phyloP scores from a whole-genome alignment of 106 monocot genomes.

The Acanthochlamys bracteata region DNA sequence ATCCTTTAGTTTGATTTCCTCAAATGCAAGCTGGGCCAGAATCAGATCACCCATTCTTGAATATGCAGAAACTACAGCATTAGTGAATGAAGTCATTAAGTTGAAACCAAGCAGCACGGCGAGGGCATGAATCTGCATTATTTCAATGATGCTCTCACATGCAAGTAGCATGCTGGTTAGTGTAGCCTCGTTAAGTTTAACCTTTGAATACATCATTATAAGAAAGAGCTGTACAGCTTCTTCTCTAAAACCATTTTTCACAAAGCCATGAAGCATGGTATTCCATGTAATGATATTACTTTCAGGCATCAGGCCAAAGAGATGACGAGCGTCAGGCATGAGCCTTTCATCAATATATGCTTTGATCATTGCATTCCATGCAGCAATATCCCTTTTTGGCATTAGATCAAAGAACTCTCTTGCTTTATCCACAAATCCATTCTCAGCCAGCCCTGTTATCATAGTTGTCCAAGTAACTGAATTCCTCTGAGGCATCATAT shows the following conservation, averaged over 20 bases:
- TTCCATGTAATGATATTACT: constrained; percentile 37
- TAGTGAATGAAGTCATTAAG: constrained; percentile 13
- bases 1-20: constrained; percentile 23
- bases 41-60: constrained; percentile 24
- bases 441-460: constrained; percentile 30
- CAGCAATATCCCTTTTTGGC: constrained; percentile 29
- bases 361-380: constrained; percentile 47
- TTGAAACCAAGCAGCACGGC: constrained; percentile 17
- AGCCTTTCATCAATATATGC: constrained; percentile 19
- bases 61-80: constrained; percentile 34
- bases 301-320: constrained; percentile 29
- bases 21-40: constrained; percentile 20
- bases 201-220: constrained; percentile 18
- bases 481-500: constrained; percentile 27
- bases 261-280: constrained; percentile 28
- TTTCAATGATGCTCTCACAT: constrained; percentile 1
- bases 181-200: constrained; percentile 19
- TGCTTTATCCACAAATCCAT: constrained; percentile 20
- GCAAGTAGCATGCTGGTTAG: constrained; percentile 29
- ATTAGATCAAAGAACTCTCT: constrained; percentile 27
- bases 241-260: constrained; percentile 8
- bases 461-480: constrained; percentile 34
- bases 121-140: constrained; percentile 17
- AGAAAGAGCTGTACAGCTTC: constrained; percentile 23
- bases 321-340: constrained; percentile 10